Base-by-base conservation (phyloP, 2,329 filamentous ascomycete genomes). In the Paraphoma chrysanthemicola region DNA sequence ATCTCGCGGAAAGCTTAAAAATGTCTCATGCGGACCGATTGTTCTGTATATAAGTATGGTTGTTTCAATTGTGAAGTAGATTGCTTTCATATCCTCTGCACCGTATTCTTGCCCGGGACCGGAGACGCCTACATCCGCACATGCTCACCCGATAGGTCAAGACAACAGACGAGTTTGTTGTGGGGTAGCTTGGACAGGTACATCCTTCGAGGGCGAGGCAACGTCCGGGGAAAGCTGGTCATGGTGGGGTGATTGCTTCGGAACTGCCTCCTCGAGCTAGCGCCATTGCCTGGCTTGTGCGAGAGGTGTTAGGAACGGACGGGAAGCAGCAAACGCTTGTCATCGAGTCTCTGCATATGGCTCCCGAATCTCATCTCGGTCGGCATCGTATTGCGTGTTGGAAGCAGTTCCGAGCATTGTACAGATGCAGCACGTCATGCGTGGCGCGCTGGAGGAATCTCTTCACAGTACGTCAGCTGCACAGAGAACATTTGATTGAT, bases 241-340 rank as follows among this genome's bases (percentile, higher is more conserved):
- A 16, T 42, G 39, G 39, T 42, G 39, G 18, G 17, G 39, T 38
- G 36, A 51, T 11, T 50, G 55, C 57, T 33, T 53, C 62, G 63
- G 60, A 48, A 68, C 56, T 59, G 51, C 62, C 62, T 57, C 33
- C 31, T 54, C 11, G 14, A 49, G 66, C 41, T 60, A 63, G 60
- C 46, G 29, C 31, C 17, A 54, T 54, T 51, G 51, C 18, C 53
- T 44, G 52, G 47, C 44, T 53, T 54, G 43, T 18, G 12, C 17
- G 23, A 42, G 39, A 47, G 56, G 55, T 36, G 36, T 51, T 54
- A 54, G 52, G 55, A 56, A 53, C 56, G 44, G 59, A 59, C 58
- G 62, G 59, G 56, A 63, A 54, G 53, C 50, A 52, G 53, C 60
- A 64, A 57, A 61, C 53, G 66, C 58, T 68, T 58, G 63, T 66